Evolutionary conservation across 495 filamentous ascomycete genomes (phyloP).

Genomic region (Hypoxylon lienhwacheense): DNA sequence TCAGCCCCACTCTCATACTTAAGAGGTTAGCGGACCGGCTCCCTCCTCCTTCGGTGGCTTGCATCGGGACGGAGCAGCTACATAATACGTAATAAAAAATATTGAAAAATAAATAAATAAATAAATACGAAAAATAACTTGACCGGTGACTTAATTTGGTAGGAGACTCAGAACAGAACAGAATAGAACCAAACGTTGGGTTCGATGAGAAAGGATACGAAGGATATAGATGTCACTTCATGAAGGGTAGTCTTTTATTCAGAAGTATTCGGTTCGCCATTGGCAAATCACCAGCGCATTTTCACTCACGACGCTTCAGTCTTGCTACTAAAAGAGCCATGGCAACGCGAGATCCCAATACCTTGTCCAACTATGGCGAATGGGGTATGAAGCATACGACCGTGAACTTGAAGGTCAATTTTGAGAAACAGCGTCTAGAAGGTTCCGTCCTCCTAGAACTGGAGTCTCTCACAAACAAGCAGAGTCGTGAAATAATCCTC

Average conservation of each 20-base stretch:
- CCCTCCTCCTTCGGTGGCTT: too few relatives aligned
- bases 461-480: conserved; percentile 67
- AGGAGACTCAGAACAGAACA: conserved; percentile 16
- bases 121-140: too few relatives aligned
- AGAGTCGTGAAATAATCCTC: conserved; percentile 74
- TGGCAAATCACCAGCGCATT: conserved; percentile 24
- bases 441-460: conserved; percentile 76
- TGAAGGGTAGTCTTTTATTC: conserved; percentile 32
- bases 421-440: conserved; percentile 69
- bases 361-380: conserved; percentile 84
- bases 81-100: too few relatives aligned
- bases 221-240: conserved; percentile 22
- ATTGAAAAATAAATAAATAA: too few relatives aligned
- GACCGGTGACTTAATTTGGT: conserved; percentile 36
- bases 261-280: conserved; percentile 31
- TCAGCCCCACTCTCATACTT: too few relatives aligned
- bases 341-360: conserved; percentile 81
- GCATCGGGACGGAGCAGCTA: too few relatives aligned
- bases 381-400: conserved; percentile 80
- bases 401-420: conserved; percentile 78
- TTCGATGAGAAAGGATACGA: conserved; percentile 30
- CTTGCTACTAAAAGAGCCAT: conserved; percentile 47
- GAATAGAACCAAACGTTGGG: too few relatives aligned
- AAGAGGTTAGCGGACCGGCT: too few relatives aligned
- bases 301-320: conserved; percentile 28